phyloP scores from a whole-genome alignment of 495 filamentous ascomycete genomes.

The Aspergillus ostianus region DNA sequence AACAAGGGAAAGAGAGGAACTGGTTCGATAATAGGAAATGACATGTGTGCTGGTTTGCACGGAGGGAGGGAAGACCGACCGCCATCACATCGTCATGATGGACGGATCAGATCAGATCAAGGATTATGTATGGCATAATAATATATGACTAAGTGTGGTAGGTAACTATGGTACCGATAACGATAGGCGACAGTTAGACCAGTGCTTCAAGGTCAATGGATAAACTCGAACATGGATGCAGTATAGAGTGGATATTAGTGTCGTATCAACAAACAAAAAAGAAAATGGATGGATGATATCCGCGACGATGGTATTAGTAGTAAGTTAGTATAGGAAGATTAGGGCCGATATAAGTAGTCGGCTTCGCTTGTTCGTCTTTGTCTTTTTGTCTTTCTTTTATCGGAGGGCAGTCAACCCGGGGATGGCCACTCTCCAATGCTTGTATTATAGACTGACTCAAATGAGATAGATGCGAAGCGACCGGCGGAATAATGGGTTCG shows the following conservation, averaged over 20 bases:
- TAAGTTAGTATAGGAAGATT: background rate
- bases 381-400: background rate
- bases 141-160: too few species aligned
- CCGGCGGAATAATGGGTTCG: background rate
- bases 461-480: background rate
- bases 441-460: constrained; percentile 1
- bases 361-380: background rate
- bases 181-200: background rate
- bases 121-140: background rate
- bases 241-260: background rate
- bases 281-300: background rate
- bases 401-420: background rate
- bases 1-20: background rate
- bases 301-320: background rate
- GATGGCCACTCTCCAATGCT: background rate
- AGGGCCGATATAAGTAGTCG: background rate
- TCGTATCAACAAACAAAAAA: background rate
- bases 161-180: background rate
- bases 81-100: background rate
- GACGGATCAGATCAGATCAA: background rate
- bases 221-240: background rate
- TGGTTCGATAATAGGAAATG: background rate
- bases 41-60: background rate
- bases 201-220: background rate
- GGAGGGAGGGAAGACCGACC: too few species aligned